Base-by-base conservation (phyloP, 1,139 yeast species). In the Debaryomyces fabryi region DNA sequence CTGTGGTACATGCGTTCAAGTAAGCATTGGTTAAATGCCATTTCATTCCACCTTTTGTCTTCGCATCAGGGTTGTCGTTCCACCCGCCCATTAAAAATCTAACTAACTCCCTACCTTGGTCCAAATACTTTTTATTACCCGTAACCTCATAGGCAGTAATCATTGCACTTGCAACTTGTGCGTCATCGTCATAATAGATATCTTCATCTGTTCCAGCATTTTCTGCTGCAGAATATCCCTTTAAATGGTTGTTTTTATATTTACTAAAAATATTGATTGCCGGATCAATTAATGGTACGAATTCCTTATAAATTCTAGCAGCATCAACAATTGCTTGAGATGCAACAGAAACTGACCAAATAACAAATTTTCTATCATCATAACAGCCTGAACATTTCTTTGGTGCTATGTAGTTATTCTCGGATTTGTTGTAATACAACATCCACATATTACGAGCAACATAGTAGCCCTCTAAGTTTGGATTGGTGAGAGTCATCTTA, bases 161-260 rank as follows among this genome's bases (percentile, higher is more conserved):
- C 58, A 84, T 74, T 9, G 86, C 86, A 56, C 85, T 76, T 16
- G 88, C 86, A 13, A 85, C 84, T 61, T 86, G 92, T 4, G 91
- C 92, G 60, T 85, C 87, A 59, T 86, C 92, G 62, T 86, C 92
- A 56, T 83, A 85, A 63, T 85, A 85, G 43, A 86, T 81, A 61
- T 86, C 91, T 42, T 70, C 70, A 62, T 84, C 86, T 43, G 78
- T 79, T 33, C 80, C 78, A 48, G 68, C 69, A 60, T 80, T 74
- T 58, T 79, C 83, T 3, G 85, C 83, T 2, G 87, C 88, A 39
- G 84, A 76, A 61, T 69, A 83, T 2, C 83, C 86, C 50, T 74
- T 78, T 58, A 70, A 59, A 52, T 75, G 68, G 12, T 71, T 69
- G 52, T 82, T 79, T 63, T 81, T 79, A 64, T 83, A 85, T 56